These are phyloP conservation scores for Scheffersomyces illinoinensis DNA, from an alignment of 1,139 yeast species.

Conservation along the genomic window DNA sequence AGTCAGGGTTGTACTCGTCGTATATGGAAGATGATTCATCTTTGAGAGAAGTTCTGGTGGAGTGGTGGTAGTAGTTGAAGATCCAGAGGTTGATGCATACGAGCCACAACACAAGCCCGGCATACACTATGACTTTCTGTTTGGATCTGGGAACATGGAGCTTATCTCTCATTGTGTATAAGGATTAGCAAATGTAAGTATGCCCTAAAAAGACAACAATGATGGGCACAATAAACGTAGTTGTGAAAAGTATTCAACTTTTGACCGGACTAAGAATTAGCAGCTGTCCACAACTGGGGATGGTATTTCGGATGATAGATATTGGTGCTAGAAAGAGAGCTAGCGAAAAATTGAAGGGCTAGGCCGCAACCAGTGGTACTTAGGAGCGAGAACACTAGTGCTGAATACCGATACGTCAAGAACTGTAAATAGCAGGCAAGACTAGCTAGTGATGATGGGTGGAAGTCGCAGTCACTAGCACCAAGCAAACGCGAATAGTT, in stretches of 20 bases:
- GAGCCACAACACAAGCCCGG: conserved; percentile 1
- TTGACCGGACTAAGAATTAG: background rate
- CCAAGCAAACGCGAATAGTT: background rate
- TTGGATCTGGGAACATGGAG: background rate
- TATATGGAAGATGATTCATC: background rate
- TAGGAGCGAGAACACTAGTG: background rate
- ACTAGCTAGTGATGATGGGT: background rate
- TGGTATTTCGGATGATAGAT: background rate
- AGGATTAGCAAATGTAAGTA: background rate
- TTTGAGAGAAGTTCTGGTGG: background rate
- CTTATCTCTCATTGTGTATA: background rate
- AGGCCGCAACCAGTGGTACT: too few species aligned
- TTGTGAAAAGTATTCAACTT: background rate
- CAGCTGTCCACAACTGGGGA: background rate
- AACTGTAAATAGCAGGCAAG: background rate
- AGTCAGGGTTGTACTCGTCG: background rate
- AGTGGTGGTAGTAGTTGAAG: background rate
- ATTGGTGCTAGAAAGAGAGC: background rate
- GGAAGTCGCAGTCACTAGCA: background rate
- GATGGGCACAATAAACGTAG: background rate
- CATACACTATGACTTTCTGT: background rate
- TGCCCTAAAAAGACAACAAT: too few species aligned
- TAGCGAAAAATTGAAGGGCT: too few species aligned
- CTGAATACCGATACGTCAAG: background rate
- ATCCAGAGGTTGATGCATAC: conserved; percentile 1